Conservation (phyloP, 352 stramenopile species). For the Nothophytophthora sp. region DNA sequence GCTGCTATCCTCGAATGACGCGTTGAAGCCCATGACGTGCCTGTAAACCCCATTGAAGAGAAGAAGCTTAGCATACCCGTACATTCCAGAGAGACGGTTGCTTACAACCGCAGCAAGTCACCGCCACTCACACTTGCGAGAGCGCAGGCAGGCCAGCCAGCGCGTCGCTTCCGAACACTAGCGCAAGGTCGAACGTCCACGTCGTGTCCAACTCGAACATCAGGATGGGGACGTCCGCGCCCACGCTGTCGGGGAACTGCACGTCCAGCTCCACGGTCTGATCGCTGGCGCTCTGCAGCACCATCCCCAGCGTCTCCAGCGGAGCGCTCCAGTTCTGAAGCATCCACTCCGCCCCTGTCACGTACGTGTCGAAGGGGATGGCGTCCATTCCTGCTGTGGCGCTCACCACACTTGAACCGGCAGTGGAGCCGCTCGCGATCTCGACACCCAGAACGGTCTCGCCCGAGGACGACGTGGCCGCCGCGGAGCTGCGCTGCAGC, state of each 20-base stretch:
- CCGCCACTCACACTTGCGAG: slow-evolving; percentile 19
- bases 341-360: slow-evolving; percentile 25
- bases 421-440: slow-evolving; percentile 16
- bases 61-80: not conserved
- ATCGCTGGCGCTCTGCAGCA: slow-evolving; percentile 4
- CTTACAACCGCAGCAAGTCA: not conserved
- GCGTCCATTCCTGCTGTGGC: slow-evolving; percentile 9
- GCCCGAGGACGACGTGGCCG: slow-evolving; percentile 2
- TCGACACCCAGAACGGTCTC: slow-evolving; percentile 18
- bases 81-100: too few species aligned
- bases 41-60: slow-evolving; percentile 1
- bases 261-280: slow-evolving; percentile 25
- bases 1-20: slow-evolving; percentile 31
- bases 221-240: slow-evolving; percentile 18
- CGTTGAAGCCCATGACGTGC: slow-evolving; percentile 39
- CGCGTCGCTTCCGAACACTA: slow-evolving; percentile 17
- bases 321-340: slow-evolving; percentile 31
- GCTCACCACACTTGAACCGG: slow-evolving; percentile 8
- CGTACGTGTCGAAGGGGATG: slow-evolving; percentile 21
- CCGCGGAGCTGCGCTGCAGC: slow-evolving; percentile 24
- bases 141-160: slow-evolving; percentile 29
- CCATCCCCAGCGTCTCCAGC: slow-evolving; percentile 15
- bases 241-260: slow-evolving; percentile 19
- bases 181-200: slow-evolving; percentile 15
- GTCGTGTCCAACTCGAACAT: slow-evolving; percentile 14